A percentile compares a stretch with the other conserved stretches of the same genome.
phyloP scores from a whole-genome alignment of 495 filamentous ascomycete species.

The Penicillium steckii region DNA sequence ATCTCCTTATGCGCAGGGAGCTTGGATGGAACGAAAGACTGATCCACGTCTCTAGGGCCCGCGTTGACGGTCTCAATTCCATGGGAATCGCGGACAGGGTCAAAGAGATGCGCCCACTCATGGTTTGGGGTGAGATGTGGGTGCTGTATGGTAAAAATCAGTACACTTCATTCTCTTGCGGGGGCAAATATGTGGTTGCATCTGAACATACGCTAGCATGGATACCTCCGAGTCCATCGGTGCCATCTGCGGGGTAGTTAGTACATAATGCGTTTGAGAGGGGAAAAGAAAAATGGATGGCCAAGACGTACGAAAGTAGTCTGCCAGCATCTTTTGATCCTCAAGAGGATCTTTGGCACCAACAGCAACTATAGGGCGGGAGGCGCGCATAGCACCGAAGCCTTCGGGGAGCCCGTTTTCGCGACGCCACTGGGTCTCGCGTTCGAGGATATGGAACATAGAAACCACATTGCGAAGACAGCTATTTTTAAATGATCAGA shows the following conservation, averaged over 20 bases:
- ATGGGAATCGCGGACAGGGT: conserved; percentile 40
- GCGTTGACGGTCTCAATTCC: conserved; percentile 35
- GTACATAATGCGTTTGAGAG: neutral
- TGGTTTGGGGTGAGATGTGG: conserved; percentile 81
- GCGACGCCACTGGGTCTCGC: conserved; percentile 82
- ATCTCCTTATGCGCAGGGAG: conserved; percentile 78
- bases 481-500: conserved; percentile 36
- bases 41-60: conserved; percentile 31
- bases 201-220: conserved; percentile 64
- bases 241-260: conserved; percentile 63
- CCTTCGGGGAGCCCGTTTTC: conserved; percentile 60
- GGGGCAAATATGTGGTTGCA: neutral
- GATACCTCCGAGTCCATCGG: conserved; percentile 88
- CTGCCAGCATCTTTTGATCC: conserved; percentile 77
- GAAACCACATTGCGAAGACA: conserved; percentile 88
- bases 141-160: conserved; percentile 52
- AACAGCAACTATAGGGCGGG: conserved; percentile 79
- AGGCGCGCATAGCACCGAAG: conserved; percentile 64
- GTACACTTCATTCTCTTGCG: conserved; percentile 4
- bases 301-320: conserved; percentile 78
- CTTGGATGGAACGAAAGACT: conserved; percentile 70
- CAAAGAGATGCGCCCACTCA: conserved; percentile 83
- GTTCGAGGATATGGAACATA: conserved; percentile 89
- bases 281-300: neutral
- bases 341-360: conserved; percentile 84